phyloP scores from a whole-genome alignment of 768 basidiomycete genomes.

The Fistulinella prunicolor region DNA sequence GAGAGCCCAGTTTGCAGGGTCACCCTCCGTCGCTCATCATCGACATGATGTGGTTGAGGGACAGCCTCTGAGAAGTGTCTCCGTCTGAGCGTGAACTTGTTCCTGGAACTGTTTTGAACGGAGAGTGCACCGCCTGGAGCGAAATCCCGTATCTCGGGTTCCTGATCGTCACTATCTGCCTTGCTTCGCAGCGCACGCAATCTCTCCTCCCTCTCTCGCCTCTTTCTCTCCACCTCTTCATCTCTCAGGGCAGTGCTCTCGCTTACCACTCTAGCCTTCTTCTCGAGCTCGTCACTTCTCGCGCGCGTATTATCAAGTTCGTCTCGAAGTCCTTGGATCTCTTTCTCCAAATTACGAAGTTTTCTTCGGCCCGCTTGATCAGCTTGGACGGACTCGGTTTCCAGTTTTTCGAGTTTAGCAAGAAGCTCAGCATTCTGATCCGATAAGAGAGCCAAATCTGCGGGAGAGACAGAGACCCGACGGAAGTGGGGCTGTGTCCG shows the following conservation, averaged over 20 bases:
- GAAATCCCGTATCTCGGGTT: constrained; percentile 48
- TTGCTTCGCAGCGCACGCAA: constrained; percentile 50
- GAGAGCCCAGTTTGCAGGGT: constrained; percentile 18
- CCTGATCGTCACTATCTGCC: constrained; percentile 30
- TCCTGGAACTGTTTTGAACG: constrained; percentile 15
- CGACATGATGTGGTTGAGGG: constrained; percentile 6
- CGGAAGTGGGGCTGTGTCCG: constrained; percentile 26
- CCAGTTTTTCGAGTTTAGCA: constrained; percentile 70
- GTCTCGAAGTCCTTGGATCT: constrained; percentile 69
- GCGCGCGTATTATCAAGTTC: constrained; percentile 77
- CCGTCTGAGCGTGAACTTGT: constrained; percentile 21
- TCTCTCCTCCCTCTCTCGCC: constrained; percentile 46
- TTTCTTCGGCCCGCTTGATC: constrained; percentile 68
- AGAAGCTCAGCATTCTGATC: constrained; percentile 85
- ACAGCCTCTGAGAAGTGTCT: constrained; percentile 31
- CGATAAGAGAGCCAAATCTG: constrained; percentile 66
- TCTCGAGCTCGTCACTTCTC: constrained; percentile 68
- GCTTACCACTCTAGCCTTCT: constrained; percentile 49
- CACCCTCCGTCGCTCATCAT: constrained; percentile 18
- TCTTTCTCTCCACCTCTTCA: constrained; percentile 31
- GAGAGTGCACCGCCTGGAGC: constrained; percentile 54
- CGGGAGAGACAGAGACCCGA: constrained; percentile 61
- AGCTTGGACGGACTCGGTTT: constrained; percentile 62
- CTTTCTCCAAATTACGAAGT: constrained; percentile 72
- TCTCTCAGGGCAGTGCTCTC: constrained; percentile 22